Evolutionary conservation across 305 asterid species (phyloP), one percentile per base, ranked within the genome.

Genomic region (Lippia alba): DNA sequence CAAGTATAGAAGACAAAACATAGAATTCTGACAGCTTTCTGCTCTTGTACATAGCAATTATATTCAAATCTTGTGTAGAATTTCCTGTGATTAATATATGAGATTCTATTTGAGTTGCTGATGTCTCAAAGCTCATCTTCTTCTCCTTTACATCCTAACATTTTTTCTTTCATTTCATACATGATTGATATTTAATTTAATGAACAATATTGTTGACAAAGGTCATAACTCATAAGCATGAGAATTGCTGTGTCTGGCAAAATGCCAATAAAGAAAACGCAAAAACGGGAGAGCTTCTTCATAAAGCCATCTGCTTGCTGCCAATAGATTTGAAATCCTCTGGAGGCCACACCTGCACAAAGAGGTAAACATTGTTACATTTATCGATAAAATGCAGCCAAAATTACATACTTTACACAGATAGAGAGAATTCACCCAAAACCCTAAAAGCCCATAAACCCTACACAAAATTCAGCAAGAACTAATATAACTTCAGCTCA

Each of bases 331-430:
- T 65, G 63, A 80, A 76, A 80, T 81, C 80, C 72, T 73, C 49
- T 19, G 79, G 87, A 46, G 93, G 91, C 89, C 91, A 85, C 6
- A 80, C 68, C 89, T 84, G 77, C 30, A 59, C 18, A 70, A 58
- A 64, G 57, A 56, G 36, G 32, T 15, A 69, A 53, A 5, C 16
- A 33, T 12, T 30, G 2, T 12, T 5, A 67, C 64, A n/a, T n/a
- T 20, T n/a, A 12, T 34, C 8, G 32, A 24, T 56, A n/a, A n/a
- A n/a, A n/a, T n/a, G n/a, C n/a, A n/a, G n/a, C n/a, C n/a, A n/a
- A n/a, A n/a, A n/a, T n/a, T n/a, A n/a, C n/a, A n/a, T n/a, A n/a
- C n/a, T n/a, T n/a, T n/a, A n/a, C n/a, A n/a, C n/a, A n/a, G n/a
- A n/a, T n/a, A n/a, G n/a, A n/a, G n/a, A n/a, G n/a, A n/a, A n/a